Evolutionary conservation across 441 rosid species (phyloP).

Genomic region (Aleurites moluccanus): DNA sequence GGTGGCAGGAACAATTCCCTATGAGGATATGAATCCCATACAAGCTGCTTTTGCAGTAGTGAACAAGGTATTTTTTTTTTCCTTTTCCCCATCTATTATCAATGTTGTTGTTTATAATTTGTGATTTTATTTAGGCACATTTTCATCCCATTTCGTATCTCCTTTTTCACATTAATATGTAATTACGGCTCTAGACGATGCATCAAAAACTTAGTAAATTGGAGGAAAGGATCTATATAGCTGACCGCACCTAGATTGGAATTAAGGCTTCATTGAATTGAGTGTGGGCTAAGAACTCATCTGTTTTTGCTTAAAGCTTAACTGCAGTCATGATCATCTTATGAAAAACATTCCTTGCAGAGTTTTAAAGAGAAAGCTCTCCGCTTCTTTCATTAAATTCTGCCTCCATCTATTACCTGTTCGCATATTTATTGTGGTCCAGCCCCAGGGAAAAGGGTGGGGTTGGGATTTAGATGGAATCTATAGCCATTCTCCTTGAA

Average conservation of each 20-base stretch:
- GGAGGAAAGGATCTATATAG: not conserved
- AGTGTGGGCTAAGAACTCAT: not conserved
- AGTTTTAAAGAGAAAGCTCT: not conserved
- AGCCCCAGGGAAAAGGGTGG: not conserved
- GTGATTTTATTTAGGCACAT: not conserved
- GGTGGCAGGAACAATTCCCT: slow-evolving; percentile 90
- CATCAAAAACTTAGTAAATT: not conserved
- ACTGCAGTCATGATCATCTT: not conserved
- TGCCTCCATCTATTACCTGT: not conserved
- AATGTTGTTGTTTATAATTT: not conserved
- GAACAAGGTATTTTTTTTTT: slow-evolving; percentile 58
- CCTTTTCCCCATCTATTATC: not conserved
- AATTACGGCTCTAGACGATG: too few relatives aligned
- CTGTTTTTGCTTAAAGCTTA: not conserved
- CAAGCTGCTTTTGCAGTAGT: slow-evolving; percentile 99
- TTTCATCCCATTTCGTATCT: slow-evolving; percentile 1
- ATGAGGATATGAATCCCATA: slow-evolving; percentile 94
- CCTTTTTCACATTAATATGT: not conserved
- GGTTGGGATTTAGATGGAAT: not conserved
- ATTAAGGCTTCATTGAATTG: not conserved
- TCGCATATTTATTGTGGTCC: not conserved
- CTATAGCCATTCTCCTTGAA: not conserved
- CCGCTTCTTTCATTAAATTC: not conserved
- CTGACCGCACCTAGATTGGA: not conserved
- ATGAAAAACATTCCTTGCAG: not conserved